Evolutionary conservation across 225 moss, liverwort and hornwort species (phyloP).

Genomic region (Straminergon stramineum): DNA sequence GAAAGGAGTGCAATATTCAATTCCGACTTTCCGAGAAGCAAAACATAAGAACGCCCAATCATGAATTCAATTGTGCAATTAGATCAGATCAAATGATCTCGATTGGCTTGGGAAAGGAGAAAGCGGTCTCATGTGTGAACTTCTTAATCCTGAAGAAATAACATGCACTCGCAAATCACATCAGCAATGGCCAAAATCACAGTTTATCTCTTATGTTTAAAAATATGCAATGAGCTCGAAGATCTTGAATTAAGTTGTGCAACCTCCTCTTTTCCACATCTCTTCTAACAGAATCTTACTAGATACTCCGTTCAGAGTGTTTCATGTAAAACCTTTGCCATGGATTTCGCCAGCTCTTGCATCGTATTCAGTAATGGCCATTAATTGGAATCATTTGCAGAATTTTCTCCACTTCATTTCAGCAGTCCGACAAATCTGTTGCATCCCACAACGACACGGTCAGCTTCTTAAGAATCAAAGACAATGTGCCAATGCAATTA

Average conservation of each 20-base stretch:
- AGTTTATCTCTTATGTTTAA: background rate
- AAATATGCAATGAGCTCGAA: background rate
- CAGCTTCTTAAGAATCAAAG: too few species aligned
- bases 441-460: too few species aligned
- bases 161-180: background rate
- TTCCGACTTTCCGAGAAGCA: too few species aligned
- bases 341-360: background rate
- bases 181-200: background rate
- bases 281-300: background rate
- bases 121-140: background rate
- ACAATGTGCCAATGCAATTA: background rate
- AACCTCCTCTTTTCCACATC: background rate
- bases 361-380: background rate
- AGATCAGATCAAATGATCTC: background rate
- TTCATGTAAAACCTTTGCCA: background rate
- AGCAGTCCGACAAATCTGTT: too few species aligned
- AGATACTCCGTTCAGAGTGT: background rate
- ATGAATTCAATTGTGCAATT: background rate
- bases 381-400: background rate
- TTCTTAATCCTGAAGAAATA: background rate
- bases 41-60: background rate
- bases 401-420: too few species aligned
- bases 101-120: background rate
- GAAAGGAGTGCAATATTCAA: background rate
- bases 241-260: background rate